phyloP scores from a whole-genome alignment of 192 early-diverging fungal species.

The Phlyctochytrium bullatum region DNA sequence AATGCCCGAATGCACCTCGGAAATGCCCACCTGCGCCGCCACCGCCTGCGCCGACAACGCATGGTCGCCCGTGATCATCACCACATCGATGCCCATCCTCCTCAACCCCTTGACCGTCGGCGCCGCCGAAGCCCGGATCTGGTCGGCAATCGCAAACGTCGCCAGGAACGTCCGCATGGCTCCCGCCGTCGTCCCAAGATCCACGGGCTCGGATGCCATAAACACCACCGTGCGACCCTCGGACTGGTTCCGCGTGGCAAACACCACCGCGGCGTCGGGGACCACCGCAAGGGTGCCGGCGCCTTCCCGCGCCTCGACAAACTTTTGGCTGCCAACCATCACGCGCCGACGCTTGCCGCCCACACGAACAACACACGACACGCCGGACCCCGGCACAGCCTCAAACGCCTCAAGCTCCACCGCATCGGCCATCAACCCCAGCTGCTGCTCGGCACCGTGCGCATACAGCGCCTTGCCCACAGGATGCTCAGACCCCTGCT shows the following conservation, averaged over 20 bases:
- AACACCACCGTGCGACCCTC: slow-evolving; percentile 78
- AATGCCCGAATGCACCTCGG: slow-evolving; percentile 83
- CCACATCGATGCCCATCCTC: slow-evolving; percentile 70
- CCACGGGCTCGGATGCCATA: slow-evolving; percentile 55
- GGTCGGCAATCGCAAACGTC: slow-evolving; percentile 73
- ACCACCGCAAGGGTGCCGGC: slow-evolving; percentile 21
- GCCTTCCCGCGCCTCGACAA: slow-evolving; percentile 36
- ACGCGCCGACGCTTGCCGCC: slow-evolving; percentile 26
- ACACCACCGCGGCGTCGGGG: slow-evolving; percentile 31
- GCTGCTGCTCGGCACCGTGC: background rate
- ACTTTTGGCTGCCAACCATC: slow-evolving; percentile 72
- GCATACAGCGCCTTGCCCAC: slow-evolving; percentile 58
- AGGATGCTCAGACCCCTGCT: slow-evolving; percentile 85
- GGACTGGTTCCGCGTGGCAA: slow-evolving; percentile 55
- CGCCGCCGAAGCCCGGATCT: slow-evolving; percentile 74
- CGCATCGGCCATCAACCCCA: slow-evolving; percentile 10
- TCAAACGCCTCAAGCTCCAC: slow-evolving; percentile 56
- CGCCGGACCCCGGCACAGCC: slow-evolving; percentile 67
- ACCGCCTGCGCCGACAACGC: slow-evolving; percentile 77
- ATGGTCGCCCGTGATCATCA: slow-evolving; percentile 96
- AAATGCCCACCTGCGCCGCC: slow-evolving; percentile 79
- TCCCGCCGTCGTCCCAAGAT: slow-evolving; percentile 47
- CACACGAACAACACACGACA: slow-evolving; percentile 52
- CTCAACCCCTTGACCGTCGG: slow-evolving; percentile 69
- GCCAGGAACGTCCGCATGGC: slow-evolving; percentile 48